Conservation (phyloP, 2,329 filamentous ascomycete species). For the Penicillium capsulatum region DNA sequence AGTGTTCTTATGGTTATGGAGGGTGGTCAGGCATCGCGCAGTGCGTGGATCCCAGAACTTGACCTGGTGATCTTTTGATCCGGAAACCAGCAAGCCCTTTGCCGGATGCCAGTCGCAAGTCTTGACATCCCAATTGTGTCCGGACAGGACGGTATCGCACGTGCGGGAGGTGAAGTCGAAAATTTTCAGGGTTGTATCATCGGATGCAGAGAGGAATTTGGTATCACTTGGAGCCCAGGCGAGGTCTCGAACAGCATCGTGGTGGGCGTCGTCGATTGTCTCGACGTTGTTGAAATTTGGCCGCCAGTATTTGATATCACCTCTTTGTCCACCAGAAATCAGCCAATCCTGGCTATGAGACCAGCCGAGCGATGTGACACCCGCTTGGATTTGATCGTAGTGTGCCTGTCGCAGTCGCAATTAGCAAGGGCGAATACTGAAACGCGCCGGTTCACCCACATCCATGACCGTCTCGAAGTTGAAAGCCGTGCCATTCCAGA, state of each 20-base stretch:
- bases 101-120: conserved; percentile 96
- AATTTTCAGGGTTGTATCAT: conserved; percentile 89
- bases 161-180: conserved; percentile 88
- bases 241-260: conserved; percentile 82
- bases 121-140: conserved; percentile 98
- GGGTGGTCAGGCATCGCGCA: conserved; percentile 81
- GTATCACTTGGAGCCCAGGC: conserved; percentile 90
- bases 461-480: conserved; percentile 99
- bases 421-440: conserved; percentile 6
- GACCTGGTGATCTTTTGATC: conserved; percentile 94
- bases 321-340: conserved; percentile 90
- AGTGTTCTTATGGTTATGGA: conserved; percentile 96
- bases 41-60: conserved; percentile 98
- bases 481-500: conserved; percentile 98
- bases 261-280: conserved; percentile 78
- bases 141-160: conserved; percentile 77
- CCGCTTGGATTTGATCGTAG: conserved; percentile 54
- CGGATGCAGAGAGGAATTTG: conserved; percentile 93
- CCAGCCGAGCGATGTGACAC: conserved; percentile 55
- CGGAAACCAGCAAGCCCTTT: conserved; percentile 89
- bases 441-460: conserved; percentile 31
- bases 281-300: conserved; percentile 99
- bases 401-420: conserved; percentile 57
- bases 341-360: conserved; percentile 97
- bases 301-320: conserved; percentile 97